Base-by-base conservation (phyloP, 169 alveolate species). In the Plasmodium billcollinsi region DNA sequence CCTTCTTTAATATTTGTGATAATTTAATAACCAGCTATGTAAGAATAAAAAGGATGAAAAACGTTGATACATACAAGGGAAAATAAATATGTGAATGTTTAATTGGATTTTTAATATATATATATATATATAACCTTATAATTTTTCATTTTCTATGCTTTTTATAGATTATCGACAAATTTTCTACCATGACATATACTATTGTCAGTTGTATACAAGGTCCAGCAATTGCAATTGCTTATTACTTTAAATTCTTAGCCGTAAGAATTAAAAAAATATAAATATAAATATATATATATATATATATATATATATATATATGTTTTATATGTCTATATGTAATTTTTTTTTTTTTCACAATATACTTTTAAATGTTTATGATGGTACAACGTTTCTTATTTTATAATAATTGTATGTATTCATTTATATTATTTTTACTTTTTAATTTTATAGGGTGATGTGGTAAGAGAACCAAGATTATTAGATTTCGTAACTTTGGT, bases 191-290 rank as follows among this genome's bases (percentile, higher is more conserved):
- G 89, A 76, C 89, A n/a, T 76, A 76, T 24, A 76, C 89, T 52
- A 76, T 76, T 45, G 89, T 76, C 24, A 76, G 89, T 50, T 76
- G 89, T 56, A 76, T 76, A 47, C 89, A 76, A 50, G 89, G 89
- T 65, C 89, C 89, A 65, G 89, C 89, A 49, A 76, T 76, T 65
- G 63, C 89, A 65, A 76, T 76, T 9, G 89, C 89, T 4, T 76
- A 76, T 56, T 76, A 76, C 54, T 76, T 76, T 76, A 76, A 76
- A 65, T 76, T 76, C 43, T 26, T 76, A 47, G 89, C 89, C 69
- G 89, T 76, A 76, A 49, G 20, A 2, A 58, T 12, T 15, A 56
- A 56, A 15, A 58, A 58, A 3, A n/a, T 58, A 58, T 58, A 5
- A 33, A 33, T 33, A 33, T 61, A 15, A 0, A 61, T 5, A 20